A percentile compares a stretch with the other conserved stretches of the same genome.
phyloP scores from a whole-genome alignment of 805 yeast genomes.

The Wickerhamiella brachini region DNA sequence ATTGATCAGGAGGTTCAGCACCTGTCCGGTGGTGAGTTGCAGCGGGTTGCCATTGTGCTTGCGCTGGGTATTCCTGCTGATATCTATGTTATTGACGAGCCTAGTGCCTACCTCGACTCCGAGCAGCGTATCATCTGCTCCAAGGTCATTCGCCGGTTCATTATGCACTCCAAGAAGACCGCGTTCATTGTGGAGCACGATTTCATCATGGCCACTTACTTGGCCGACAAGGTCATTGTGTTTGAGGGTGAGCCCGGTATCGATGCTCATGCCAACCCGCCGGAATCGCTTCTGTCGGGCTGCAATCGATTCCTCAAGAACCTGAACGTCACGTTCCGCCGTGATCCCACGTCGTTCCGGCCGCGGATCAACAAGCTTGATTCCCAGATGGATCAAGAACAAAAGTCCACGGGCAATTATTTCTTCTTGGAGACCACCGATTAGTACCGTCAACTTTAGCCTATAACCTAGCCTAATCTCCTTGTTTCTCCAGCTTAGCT shows the following conservation, averaged over 20 bases:
- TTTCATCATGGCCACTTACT: constrained; percentile 98
- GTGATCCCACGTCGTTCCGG: constrained; percentile 96
- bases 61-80: constrained; percentile 92
- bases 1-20: constrained; percentile 97
- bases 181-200: constrained; percentile 99
- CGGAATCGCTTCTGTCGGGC: constrained; percentile 91
- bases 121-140: constrained; percentile 99
- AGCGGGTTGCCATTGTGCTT: constrained; percentile 94
- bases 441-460: no score
- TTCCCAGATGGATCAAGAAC: constrained; percentile 99
- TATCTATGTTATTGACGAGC: constrained; percentile 94
- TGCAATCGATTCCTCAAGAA: constrained; percentile 95
- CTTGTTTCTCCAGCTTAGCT: no score
- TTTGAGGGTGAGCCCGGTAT: constrained; percentile 91
- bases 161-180: constrained; percentile 91
- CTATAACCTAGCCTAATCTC: no score
- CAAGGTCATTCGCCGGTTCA: constrained; percentile 93
- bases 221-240: constrained; percentile 97
- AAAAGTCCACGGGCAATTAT: constrained; percentile 81
- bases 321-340: constrained; percentile 94
- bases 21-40: constrained; percentile 98
- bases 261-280: constrained; percentile 71
- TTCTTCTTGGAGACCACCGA: constrained; percentile 76
- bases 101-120: constrained; percentile 96
- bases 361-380: constrained; percentile 97